phyloP scores from a whole-genome alignment of 495 filamentous ascomycete species.

The Penicillium turbatum region DNA sequence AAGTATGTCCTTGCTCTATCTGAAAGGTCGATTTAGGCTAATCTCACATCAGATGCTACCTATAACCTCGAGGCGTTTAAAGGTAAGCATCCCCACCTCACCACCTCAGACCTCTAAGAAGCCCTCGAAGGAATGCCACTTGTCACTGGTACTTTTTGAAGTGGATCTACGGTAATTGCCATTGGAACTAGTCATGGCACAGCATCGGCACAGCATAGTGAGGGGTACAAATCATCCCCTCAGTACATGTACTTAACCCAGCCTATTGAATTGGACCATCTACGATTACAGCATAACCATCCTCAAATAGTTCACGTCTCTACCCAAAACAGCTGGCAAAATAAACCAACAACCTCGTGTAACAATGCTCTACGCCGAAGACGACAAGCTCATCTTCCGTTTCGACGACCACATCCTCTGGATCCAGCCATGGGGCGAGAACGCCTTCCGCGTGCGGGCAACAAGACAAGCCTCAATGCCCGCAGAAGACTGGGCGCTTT shows the following conservation, averaged over 20 bases:
- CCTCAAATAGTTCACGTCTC: neutral
- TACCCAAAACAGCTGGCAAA: neutral
- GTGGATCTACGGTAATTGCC: neutral
- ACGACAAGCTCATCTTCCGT: constrained; percentile 40
- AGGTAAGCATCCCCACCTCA: constrained; percentile 1
- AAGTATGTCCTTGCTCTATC: neutral
- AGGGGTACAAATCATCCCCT: constrained; percentile 1
- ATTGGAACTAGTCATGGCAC: neutral
- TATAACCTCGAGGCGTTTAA: constrained; percentile 4
- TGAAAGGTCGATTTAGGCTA: constrained; percentile 7
- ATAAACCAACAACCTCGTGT: neutral
- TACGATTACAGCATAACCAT: neutral
- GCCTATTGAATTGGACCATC: too few species aligned
- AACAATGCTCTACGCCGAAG: constrained; percentile 42
- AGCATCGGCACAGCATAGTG: constrained; percentile 1
- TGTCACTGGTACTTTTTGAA: neutral
- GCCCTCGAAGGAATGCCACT: neutral
- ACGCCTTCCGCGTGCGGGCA: constrained; percentile 51
- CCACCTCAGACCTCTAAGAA: neutral
- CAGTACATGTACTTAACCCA: constrained; percentile 8
- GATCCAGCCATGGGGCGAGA: constrained; percentile 53
- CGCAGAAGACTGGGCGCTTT: constrained; percentile 51
- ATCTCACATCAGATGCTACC: neutral
- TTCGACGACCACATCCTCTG: constrained; percentile 52
- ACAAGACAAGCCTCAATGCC: constrained; percentile 48